phyloP scores from a whole-genome alignment of 495 filamentous ascomycete genomes.

The Apiosordaria backusii region DNA sequence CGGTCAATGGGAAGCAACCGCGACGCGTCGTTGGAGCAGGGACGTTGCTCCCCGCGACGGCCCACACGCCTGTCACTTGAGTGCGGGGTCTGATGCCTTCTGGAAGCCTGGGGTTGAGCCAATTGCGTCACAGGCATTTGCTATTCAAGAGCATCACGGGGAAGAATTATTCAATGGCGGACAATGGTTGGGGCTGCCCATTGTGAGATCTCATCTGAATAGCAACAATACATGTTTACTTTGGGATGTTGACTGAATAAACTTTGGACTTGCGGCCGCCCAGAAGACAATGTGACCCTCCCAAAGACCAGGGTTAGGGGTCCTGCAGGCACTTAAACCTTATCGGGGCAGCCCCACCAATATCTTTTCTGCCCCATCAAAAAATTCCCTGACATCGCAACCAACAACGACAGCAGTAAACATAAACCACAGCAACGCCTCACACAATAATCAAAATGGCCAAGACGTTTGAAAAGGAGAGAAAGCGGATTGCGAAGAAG shows the following conservation, averaged over 20 bases:
- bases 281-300: background rate
- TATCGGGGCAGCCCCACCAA: conserved; percentile 33
- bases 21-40: conserved; percentile 27
- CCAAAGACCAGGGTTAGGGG: conserved; percentile 9
- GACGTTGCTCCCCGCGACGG: conserved; percentile 33
- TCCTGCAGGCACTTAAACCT: conserved; percentile 27
- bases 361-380: conserved; percentile 7
- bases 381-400: conserved; percentile 6
- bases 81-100: conserved; percentile 13
- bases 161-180: background rate
- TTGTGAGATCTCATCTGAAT: background rate
- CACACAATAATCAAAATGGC: conserved; percentile 55
- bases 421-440: background rate
- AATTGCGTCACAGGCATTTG: background rate
- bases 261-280: background rate
- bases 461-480: conserved; percentile 69
- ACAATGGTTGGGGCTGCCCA: background rate
- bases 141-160: background rate
- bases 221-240: background rate
- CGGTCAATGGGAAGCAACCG: conserved; percentile 10
- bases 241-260: background rate
- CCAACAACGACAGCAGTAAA: background rate
- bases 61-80: conserved; percentile 13
- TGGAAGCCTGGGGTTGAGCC: background rate
- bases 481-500: conserved; percentile 79